Evolutionary conservation across 202 grass and related monocot genomes (phyloP), one percentile per base, ranked within the genome.

Genomic region (Elaeis oleifera): DNA sequence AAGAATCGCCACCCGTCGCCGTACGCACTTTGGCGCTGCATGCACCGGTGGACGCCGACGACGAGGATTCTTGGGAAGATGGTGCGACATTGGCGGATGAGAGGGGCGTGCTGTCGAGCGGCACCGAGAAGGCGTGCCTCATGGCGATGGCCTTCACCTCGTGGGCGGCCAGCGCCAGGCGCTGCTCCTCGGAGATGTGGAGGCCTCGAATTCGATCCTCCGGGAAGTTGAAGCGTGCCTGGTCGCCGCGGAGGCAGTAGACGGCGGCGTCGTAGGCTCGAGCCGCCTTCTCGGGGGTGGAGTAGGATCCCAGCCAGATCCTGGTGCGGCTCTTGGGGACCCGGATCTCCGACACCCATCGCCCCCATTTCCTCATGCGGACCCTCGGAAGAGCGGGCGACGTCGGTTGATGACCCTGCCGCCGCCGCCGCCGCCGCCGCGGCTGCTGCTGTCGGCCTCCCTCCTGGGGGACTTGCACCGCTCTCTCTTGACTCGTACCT

Each of bases 141-240:
- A 18, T 54, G 52, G 52, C 52, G 52, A 54, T 54, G n/a, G 17
- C 52, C 52, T 54, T 54, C 52, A 54, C 52, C 52, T 54, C 52
- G n/a, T 5, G n/a, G 5, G 19, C 19, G 52, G n/a, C 19, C 52
- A 54, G 52, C 3, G 52, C 52, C 17, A 5, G 52, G 15, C 52
- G 52, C 52, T 54, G 52, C 52, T 20, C 52, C n/a, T 54, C n/a
- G n/a, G 52, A 4, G 52, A 54, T 17, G n/a, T 54, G 4, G 5
- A 19, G 6, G 52, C 17, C 8, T 19, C 19, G 20, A 20, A 20
- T 20, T 20, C 20, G 52, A 54, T 54, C 52, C 52, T 6, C 52
- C 52, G 52, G 52, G 52, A 54, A 54, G 52, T 54, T 54, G 52
- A 54, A 54, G n/a, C n/a, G 52, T 0, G 52, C 52, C 17, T 54